A percentile compares a stretch with the other conserved stretches of the same genome.
phyloP scores from a whole-genome alignment of 306 rosid genomes.

The Vachellia collinsii region DNA sequence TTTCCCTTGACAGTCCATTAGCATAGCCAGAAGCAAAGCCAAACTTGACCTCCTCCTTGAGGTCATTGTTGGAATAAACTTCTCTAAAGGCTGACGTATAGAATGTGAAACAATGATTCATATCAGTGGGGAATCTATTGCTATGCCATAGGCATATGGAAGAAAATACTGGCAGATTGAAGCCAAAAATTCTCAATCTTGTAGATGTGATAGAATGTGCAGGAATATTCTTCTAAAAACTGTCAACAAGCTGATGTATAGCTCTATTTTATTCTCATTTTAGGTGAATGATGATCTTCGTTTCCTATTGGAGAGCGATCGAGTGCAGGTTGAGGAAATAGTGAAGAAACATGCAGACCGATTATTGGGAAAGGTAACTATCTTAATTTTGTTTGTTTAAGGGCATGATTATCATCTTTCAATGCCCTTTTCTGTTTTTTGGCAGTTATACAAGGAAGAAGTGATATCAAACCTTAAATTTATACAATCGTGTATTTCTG shows the following conservation, averaged over 20 bases:
- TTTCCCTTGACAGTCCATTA: background rate
- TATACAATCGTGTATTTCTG: background rate
- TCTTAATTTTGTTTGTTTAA: slow-evolving; percentile 33
- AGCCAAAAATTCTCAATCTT: slow-evolving; percentile 24
- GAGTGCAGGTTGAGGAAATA: slow-evolving; percentile 50
- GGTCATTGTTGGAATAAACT: background rate
- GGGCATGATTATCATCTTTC: slow-evolving; percentile 21
- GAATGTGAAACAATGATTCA: background rate
- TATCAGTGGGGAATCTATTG: background rate
- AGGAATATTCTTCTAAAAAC: slow-evolving; percentile 3
- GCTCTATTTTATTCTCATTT: slow-evolving; percentile 7
- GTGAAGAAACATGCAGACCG: slow-evolving; percentile 60
- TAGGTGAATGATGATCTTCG: slow-evolving; percentile 62
- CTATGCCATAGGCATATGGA: background rate
- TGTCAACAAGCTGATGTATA: slow-evolving; percentile 24
- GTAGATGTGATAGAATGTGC: slow-evolving; percentile 13
- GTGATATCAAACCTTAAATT: slow-evolving; percentile 5
- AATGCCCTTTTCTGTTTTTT: background rate
- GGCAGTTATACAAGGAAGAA: slow-evolving; percentile 4
- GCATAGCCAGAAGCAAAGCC: slow-evolving; percentile 1
- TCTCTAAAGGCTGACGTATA: background rate
- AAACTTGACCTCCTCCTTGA: background rate
- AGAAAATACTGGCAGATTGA: slow-evolving; percentile 8
- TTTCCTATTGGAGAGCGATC: slow-evolving; percentile 57
- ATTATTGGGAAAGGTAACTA: slow-evolving; percentile 60